These are phyloP conservation scores for Gossypium laxum DNA, from an alignment of 441 rosid species.

Conservation along the genomic window DNA sequence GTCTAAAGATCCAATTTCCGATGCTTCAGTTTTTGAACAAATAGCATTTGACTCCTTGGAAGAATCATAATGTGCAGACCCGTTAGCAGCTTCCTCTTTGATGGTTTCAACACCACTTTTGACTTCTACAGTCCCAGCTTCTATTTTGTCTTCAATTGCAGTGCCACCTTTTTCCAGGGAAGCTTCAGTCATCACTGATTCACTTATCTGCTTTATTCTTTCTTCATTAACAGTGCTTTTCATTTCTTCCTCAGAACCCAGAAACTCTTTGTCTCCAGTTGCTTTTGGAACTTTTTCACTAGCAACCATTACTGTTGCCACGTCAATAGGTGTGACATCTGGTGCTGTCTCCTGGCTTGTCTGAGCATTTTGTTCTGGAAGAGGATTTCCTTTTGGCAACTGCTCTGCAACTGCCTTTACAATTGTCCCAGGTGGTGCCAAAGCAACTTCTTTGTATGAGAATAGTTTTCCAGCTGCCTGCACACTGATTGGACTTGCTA, in stretches of 20 bases:
- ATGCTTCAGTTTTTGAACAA: conserved; percentile 18
- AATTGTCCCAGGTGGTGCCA: conserved; percentile 93
- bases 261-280: conserved; percentile 25
- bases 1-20: conserved; percentile 25
- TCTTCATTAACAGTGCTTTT: conserved; percentile 25
- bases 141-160: conserved; percentile 19
- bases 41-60: conserved; percentile 23
- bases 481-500: conserved; percentile 46
- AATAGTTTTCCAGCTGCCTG: conserved; percentile 80
- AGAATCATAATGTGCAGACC: conserved; percentile 24
- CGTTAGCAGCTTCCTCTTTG: conserved; percentile 23
- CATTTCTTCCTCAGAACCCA: conserved; percentile 25
- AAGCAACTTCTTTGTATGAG: conserved; percentile 97
- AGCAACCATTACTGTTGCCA: conserved; percentile 19
- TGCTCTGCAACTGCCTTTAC: conserved; percentile 79
- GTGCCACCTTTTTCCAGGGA: conserved; percentile 20
- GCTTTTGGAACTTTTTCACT: conserved; percentile 30
- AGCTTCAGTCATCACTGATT: conserved; percentile 20
- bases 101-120: conserved; percentile 18
- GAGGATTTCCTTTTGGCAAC: conserved; percentile 42
- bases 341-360: conserved; percentile 28
- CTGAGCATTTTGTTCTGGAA: conserved; percentile 26
- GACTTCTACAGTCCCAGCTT: conserved; percentile 25
- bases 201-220: conserved; percentile 24
- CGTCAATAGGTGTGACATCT: conserved; percentile 22